phyloP scores from a whole-genome alignment of 2,329 filamentous ascomycete genomes.

The Claviceps humidiphila region DNA sequence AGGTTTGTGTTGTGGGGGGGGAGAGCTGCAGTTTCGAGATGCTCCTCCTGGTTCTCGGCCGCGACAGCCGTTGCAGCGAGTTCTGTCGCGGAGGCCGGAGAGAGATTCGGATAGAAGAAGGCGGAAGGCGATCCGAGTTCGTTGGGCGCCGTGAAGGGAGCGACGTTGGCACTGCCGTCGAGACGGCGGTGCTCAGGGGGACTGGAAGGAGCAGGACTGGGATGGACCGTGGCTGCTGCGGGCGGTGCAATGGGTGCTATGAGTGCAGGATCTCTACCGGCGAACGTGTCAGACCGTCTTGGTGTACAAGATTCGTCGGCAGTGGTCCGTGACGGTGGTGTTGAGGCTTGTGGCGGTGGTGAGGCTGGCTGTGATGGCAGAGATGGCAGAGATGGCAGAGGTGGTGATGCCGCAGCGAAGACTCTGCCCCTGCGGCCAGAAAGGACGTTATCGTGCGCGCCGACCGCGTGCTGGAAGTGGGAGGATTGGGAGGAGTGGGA shows the following conservation, averaged over 20 bases:
- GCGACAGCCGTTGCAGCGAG: neutral
- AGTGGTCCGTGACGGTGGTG: neutral
- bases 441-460: neutral
- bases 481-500: neutral
- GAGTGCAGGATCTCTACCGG: too few species aligned
- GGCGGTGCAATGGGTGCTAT: neutral
- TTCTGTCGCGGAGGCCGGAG: conserved; percentile 1
- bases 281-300: neutral
- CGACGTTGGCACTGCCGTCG: conserved; percentile 29
- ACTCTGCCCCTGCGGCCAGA: neutral
- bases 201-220: neutral
- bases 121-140: conserved; percentile 17
- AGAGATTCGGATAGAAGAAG: conserved; percentile 12
- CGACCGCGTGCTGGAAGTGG: too few species aligned
- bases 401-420: neutral
- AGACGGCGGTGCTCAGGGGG: conserved; percentile 28
- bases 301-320: neutral
- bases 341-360: neutral
- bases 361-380: too few species aligned
- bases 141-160: conserved; percentile 37
- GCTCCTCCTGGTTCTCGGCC: conserved; percentile 1
- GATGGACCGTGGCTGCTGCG: neutral
- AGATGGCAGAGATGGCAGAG: neutral
- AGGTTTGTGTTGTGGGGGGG: neutral
- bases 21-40: neutral